A percentile compares a stretch with the other conserved stretches of the same genome.
These are phyloP conservation scores for Globisporangium megalacanthum DNA, from an alignment of 352 stramenopile species.

Conservation along the genomic window DNA sequence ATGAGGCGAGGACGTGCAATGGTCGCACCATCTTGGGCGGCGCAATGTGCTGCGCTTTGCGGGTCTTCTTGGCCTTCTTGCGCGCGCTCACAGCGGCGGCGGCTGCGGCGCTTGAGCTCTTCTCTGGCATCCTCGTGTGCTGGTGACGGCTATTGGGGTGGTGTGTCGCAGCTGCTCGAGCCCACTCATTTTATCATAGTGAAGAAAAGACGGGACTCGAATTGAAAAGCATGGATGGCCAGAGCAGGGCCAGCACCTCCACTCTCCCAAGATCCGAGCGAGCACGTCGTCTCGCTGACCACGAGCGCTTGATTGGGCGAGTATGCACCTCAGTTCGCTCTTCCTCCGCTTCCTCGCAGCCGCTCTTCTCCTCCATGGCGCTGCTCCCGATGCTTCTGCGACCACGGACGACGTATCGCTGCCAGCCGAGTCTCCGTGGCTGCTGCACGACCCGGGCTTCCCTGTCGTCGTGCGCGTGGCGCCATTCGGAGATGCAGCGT, in stretches of 20 bases:
- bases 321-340: too few relatives aligned
- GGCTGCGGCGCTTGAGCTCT: not conserved
- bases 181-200: too few relatives aligned
- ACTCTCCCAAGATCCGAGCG: too few relatives aligned
- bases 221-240: too few relatives aligned
- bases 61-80: slow-evolving; percentile 49
- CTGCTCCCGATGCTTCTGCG: not conserved
- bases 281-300: too few relatives aligned
- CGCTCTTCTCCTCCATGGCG: too few relatives aligned
- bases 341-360: not conserved
- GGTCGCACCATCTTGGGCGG: slow-evolving; percentile 31
- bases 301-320: too few relatives aligned
- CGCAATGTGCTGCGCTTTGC: slow-evolving; percentile 54
- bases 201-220: too few relatives aligned
- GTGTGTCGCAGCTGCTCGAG: too few relatives aligned
- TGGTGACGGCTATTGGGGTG: too few relatives aligned
- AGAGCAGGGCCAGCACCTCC: too few relatives aligned
- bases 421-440: slow-evolving; percentile 13
- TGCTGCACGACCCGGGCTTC: slow-evolving; percentile 30
- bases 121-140: too few relatives aligned
- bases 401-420: not conserved
- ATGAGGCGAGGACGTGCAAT: not conserved
- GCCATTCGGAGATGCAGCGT: slow-evolving; percentile 31
- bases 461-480: slow-evolving; percentile 20
- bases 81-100: slow-evolving; percentile 8